Percentiles rank a stretch among this genome's conserved stretches.
Evolutionary conservation across 2,329 filamentous ascomycete species (phyloP).

Genomic region (Pezicula carpinea): DNA sequence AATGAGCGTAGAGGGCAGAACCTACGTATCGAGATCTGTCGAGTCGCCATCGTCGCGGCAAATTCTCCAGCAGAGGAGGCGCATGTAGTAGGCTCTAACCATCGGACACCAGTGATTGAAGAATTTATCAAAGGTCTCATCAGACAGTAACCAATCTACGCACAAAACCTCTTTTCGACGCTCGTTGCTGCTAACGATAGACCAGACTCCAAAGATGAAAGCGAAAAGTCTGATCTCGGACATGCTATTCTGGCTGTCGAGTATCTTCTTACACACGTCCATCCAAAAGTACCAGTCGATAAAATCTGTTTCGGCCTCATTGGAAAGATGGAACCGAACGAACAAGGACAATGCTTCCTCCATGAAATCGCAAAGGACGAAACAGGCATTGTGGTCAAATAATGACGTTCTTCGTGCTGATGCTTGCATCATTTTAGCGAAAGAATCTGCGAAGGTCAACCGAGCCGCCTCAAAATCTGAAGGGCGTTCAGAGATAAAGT

Average conservation of each 20-base stretch:
- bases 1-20: constrained; percentile 13
- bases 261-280: constrained; percentile 61
- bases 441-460: constrained; percentile 58
- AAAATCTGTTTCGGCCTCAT: constrained; percentile 31
- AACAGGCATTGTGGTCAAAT: constrained; percentile 67
- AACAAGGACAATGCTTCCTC: constrained; percentile 64
- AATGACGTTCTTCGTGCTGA: constrained; percentile 59
- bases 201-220: constrained; percentile 64
- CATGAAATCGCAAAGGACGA: constrained; percentile 68
- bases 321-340: constrained; percentile 51
- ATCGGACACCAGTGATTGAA: constrained; percentile 76
- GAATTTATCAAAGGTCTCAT: constrained; percentile 58
- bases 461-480: constrained; percentile 47
- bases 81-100: constrained; percentile 73
- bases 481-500: constrained; percentile 59
- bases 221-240: constrained; percentile 66
- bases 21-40: constrained; percentile 51
- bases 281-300: constrained; percentile 67
- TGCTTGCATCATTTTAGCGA: constrained; percentile 56
- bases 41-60: constrained; percentile 55
- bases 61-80: constrained; percentile 66
- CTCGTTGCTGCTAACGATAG: constrained; percentile 49
- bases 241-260: constrained; percentile 66
- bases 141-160: constrained; percentile 56
- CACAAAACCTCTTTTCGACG: constrained; percentile 56